phyloP scores from a whole-genome alignment of 2,329 filamentous ascomycete species.

The Talaromyces sp. region DNA sequence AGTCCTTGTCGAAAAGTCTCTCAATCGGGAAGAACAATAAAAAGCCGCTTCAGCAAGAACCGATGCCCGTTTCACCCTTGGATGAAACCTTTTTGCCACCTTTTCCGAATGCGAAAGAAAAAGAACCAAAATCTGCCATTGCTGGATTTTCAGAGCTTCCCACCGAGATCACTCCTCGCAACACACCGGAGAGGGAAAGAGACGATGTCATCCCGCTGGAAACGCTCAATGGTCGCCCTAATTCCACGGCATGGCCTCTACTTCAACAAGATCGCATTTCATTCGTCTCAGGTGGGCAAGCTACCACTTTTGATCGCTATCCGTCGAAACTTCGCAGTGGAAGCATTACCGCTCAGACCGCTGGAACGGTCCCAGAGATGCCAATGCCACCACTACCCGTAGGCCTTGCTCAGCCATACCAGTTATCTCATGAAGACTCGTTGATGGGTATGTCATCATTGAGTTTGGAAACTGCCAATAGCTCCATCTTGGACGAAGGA shows the following conservation, averaged over 20 bases:
- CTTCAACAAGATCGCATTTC: slow-evolving; percentile 19
- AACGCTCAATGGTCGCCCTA: slow-evolving; percentile 14
- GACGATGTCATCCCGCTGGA: slow-evolving; percentile 13
- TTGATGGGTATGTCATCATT: slow-evolving; percentile 29
- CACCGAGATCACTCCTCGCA: slow-evolving; percentile 32
- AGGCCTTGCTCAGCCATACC: slow-evolving; percentile 26
- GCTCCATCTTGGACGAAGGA: slow-evolving; percentile 32
- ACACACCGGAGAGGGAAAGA: slow-evolving; percentile 29
- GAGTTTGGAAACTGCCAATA: slow-evolving; percentile 34
- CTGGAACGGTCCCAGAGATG: slow-evolving; percentile 30
- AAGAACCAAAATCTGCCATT: slow-evolving; percentile 28
- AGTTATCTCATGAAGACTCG: slow-evolving; percentile 30
- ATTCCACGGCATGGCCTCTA: slow-evolving; percentile 28
- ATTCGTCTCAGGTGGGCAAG: slow-evolving; percentile 20
- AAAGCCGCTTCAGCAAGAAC: slow-evolving; percentile 11
- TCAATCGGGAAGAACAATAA: slow-evolving; percentile 20
- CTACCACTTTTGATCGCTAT: slow-evolving; percentile 18
- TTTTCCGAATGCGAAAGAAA: slow-evolving; percentile 21
- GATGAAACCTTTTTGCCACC: slow-evolving; percentile 22
- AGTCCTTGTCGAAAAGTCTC: slow-evolving; percentile 28
- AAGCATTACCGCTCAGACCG: slow-evolving; percentile 29
- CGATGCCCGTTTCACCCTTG: slow-evolving; percentile 17
- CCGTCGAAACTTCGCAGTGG: slow-evolving; percentile 22
- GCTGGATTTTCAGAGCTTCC: slow-evolving; percentile 30
- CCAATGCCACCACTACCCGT: slow-evolving; percentile 32